Base-by-base conservation (phyloP, 768 basidiomycete genomes). In the Boletus bicolor region DNA sequence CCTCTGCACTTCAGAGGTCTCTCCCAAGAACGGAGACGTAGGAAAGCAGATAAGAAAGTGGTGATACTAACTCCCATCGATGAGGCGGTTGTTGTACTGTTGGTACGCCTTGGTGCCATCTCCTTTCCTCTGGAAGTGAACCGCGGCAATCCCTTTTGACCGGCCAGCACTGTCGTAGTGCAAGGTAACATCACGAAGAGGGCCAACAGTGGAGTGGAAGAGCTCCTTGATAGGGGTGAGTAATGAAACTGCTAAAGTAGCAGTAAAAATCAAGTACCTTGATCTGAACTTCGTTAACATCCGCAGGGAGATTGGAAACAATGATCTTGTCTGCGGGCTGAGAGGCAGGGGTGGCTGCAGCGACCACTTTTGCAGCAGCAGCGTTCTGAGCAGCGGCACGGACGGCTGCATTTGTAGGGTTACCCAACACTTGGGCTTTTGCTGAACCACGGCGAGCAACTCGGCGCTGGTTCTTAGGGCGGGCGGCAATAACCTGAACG, bases 1-100 rank as follows among this genome's bases (percentile, higher is more conserved):
- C 58, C 61, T 59, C 60, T 56, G 52, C 49, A 58, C 49, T 39
- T 49, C 54, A 56, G 56, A 60, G 56, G 55, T 26, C 50, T 44
- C 51, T 63, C 54, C 64, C 57, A n/a, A 57, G 28, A 57, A 72
- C 44, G 61, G 49, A 59, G 65, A 61, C 53, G 60, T 46, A 65
- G 70, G 64, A 72, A 75, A 72, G 63, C 61, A 64, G 75, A 72
- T 64, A 68, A 69, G 67, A 71, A 71, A 72, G 65, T 70, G 80
- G 77, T 78, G 84, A 82, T 90, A 98, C 97, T 93, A 90, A 99
- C 97, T 97, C 80, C 94, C 93, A 88, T 99, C 97, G 85, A 99
- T 95, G 77, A 98, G 89, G 72, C 97, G 89, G 78, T 91, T 92
- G 83, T 99, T 93, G 80, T 98, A 99, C 62, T 91, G 84, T 65